These are phyloP conservation scores for Penicillium tannophilum DNA, from an alignment of 495 filamentous ascomycete genomes.

Conservation along the genomic window DNA sequence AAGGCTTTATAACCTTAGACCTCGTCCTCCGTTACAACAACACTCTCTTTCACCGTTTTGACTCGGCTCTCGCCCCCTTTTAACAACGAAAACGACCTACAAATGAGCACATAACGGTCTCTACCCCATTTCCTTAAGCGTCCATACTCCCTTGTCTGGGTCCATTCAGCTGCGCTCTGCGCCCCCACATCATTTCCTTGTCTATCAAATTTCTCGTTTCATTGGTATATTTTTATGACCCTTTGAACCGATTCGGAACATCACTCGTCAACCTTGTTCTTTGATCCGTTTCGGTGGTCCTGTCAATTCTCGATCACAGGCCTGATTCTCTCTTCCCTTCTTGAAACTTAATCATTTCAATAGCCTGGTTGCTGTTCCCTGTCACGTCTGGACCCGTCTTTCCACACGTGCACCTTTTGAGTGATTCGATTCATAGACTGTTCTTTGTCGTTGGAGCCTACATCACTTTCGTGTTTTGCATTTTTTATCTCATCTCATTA, in stretches of 20 bases:
- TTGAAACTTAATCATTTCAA: conserved; percentile 44
- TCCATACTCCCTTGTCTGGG: conserved; percentile 51
- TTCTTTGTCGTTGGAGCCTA: conserved; percentile 26
- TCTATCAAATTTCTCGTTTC: conserved; percentile 51
- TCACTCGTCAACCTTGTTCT: conserved; percentile 15
- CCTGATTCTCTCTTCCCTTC: conserved; percentile 37
- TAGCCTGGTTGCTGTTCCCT: conserved; percentile 42
- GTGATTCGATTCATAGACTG: conserved; percentile 33
- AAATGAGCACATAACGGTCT: conserved; percentile 70
- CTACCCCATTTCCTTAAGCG: conserved; percentile 51
- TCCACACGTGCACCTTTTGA: conserved; percentile 32
- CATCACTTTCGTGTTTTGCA: conserved; percentile 18
- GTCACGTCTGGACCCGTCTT: conserved; percentile 38
- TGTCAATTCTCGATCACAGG: conserved; percentile 32
- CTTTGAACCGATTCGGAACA: conserved; percentile 53
- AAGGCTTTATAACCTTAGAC: conserved; percentile 13
- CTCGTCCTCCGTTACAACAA: conserved; percentile 41
- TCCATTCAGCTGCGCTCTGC: conserved; percentile 44
- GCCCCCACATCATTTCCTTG: conserved; percentile 52
- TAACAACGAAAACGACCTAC: conserved; percentile 51
- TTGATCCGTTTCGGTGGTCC: conserved; percentile 29
- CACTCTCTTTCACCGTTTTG: conserved; percentile 30
- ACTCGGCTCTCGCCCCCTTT: conserved; percentile 43
- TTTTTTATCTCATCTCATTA: conserved; percentile 28
- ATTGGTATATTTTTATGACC: conserved; percentile 61